phyloP scores from a whole-genome alignment of 169 alveolate genomes.

The Eimeria tenella region DNA sequence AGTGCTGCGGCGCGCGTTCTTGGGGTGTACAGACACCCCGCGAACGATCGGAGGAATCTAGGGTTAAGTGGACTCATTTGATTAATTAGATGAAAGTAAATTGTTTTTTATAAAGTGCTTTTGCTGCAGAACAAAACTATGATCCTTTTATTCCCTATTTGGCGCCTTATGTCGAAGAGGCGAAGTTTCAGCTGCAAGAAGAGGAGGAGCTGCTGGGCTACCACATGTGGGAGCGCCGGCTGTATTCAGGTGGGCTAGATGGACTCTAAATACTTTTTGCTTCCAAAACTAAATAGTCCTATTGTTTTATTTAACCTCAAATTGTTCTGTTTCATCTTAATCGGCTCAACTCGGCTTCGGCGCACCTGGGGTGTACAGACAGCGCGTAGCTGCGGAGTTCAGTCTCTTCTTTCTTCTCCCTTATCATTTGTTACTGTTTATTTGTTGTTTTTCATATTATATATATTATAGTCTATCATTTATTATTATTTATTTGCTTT shows the following conservation, averaged over 20 bases:
- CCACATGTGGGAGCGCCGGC: conserved; percentile 90
- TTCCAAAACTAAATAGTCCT: not conserved
- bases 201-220: conserved; percentile 92
- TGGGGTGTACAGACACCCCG: no score
- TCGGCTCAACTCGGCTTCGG: no score
- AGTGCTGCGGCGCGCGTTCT: no score
- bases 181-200: conserved; percentile 92
- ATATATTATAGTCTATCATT: no score
- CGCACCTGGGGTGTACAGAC: no score
- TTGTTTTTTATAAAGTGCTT: conserved; percentile 31
- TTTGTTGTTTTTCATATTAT: no score
- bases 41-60: no score
- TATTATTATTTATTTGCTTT: no score
- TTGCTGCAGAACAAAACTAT: conserved; percentile 90
- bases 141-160: conserved; percentile 92
- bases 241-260: conserved; percentile 86
- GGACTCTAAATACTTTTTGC: no score
- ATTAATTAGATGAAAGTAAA: not conserved
- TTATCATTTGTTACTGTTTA: no score
- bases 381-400: no score
- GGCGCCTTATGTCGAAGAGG: conserved; percentile 93
- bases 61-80: not conserved
- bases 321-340: not conserved
- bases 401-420: no score
- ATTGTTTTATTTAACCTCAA: not conserved